Base-by-base conservation (phyloP, 352 stramenopile species). In the Phytophthora cactorum region DNA sequence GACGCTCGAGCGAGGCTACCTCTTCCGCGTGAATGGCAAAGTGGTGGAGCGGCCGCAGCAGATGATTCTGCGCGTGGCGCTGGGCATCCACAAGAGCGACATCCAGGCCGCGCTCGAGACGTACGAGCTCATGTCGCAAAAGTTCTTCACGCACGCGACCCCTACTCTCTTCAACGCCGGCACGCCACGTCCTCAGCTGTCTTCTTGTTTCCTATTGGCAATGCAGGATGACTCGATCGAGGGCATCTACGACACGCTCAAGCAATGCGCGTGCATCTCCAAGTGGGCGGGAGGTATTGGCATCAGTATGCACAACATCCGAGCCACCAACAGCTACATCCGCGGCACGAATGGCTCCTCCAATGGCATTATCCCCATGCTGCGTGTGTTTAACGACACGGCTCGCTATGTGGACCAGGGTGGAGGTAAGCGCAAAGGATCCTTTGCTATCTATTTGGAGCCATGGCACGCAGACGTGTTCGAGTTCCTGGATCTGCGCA, bases 371-470 rank as follows among this genome's bases (percentile, higher is more conserved):
- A 97, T 99, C 29, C 98, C 98, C 28, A 99, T 99, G 98, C 84
- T 99, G 36, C 88, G 98, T n/a, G 98, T 99, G 45, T 99, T 99
- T 77, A 99, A 99, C 84, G 98, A 99, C 82, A 99, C 98, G 27
- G 97, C 98, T 0, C 89, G 98, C 14, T 99, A 99, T 79, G 98
- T 99, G 50, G 98, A 99, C 81, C 98, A 99, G 80, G 97, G 97
- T 38, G 97, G 97, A 53, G 97, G 97, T 68, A 98, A 99, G 74
- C 86, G 98, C 52, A 99, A 99, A 84, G 98, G 98, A 17, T 98
- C 88, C 15, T 99, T 99, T 72, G 97, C 98, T 15, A 97, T 99
- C 27, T 99, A 99, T 86, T 77, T 99, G 38, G 98, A 99, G 79
- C 98, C 98, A 15, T 99, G 98, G 98, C 98, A 99, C 81, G 93